Conservation (phyloP, 176 grass and related monocot genomes). For the Phragmites australis region DNA sequence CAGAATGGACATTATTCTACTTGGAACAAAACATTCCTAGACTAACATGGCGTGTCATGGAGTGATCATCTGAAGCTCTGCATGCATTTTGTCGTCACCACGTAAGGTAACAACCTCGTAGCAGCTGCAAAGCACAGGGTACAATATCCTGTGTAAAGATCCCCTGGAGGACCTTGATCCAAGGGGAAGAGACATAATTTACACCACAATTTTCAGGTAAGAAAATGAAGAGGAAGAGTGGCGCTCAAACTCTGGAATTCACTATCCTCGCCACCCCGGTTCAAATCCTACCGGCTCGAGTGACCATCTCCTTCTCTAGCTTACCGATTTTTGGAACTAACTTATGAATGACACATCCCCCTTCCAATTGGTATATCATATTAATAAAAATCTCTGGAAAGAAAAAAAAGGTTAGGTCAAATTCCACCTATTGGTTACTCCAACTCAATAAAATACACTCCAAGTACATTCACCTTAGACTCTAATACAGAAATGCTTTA, state of each 20-base stretch:
- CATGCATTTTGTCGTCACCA: not conserved
- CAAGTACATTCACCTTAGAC: not conserved
- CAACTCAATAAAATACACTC: not conserved
- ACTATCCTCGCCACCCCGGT: not conserved
- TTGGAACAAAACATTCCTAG: conserved; percentile 18
- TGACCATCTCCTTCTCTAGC: not conserved
- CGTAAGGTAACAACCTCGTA: conserved; percentile 19
- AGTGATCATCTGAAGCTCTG: not conserved
- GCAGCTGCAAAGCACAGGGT: conserved; percentile 6
- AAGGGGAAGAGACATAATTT: not conserved
- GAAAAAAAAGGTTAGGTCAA: not conserved
- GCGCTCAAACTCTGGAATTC: not conserved
- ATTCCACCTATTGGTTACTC: not conserved
- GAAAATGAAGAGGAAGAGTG: not conserved
- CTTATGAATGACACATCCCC: not conserved
- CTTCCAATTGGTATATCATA: not conserved
- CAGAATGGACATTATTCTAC: conserved; percentile 28
- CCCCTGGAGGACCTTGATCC: not conserved
- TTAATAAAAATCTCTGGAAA: not conserved
- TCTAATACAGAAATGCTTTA: not conserved
- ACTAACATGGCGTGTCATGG: conserved; percentile 20
- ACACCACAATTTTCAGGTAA: not conserved
- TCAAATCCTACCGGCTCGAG: not conserved
- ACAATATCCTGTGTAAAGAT: not conserved
- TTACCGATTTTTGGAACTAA: not conserved